Base-by-base conservation (phyloP, 345 rosid species). In the Garcia nutans region DNA sequence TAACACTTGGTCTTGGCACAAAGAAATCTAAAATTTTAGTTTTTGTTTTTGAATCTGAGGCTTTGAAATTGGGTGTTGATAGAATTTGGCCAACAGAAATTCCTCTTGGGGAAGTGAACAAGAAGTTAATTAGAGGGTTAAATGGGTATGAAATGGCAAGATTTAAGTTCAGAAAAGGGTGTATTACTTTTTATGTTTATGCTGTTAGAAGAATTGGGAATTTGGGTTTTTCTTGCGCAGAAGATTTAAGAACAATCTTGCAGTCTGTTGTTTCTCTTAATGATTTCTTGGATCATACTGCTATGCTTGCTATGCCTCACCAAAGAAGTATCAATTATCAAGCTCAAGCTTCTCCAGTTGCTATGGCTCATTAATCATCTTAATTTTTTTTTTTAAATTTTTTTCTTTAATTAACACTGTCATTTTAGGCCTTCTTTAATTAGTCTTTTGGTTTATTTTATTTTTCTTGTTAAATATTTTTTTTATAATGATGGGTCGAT, bases 201-300 rank as follows among this genome's bases (percentile, higher is more conserved):
- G 99, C 97, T 0, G 97, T 90, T 70, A 84, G 95, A 69, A 72
- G 84, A 10, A 71, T 61, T 19, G 98, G 97, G 0, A 82, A 33
- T 28, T 15, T 82, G 44, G 96, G 96, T 0, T 96, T 96, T 58
- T 77, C 85, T 47, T 85, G 88, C 24, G 94, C 89, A n/a, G 96
- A 92, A 74, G 99, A 96, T 73, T 76, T 96, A 41, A 88, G 93
- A 78, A 80, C 82, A 44, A 86, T 96, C 37, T 81, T 96, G 50
- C 90, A 96, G 68, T 93, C 99, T 55, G 99, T 96, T 75, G 91
- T 89, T 52, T 87, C 90, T 50, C 90, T 96, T 28, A 93, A 93
- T 66, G 98, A 96, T 82, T 96, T 96, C 89, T 82, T 96, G 90
- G 99, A 96, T 86, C 98, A 96, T 75, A 96, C 98, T 13, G 88